Conservation (phyloP, 1,284 basidiomycete species). For the Ceratobasidium sp. region DNA sequence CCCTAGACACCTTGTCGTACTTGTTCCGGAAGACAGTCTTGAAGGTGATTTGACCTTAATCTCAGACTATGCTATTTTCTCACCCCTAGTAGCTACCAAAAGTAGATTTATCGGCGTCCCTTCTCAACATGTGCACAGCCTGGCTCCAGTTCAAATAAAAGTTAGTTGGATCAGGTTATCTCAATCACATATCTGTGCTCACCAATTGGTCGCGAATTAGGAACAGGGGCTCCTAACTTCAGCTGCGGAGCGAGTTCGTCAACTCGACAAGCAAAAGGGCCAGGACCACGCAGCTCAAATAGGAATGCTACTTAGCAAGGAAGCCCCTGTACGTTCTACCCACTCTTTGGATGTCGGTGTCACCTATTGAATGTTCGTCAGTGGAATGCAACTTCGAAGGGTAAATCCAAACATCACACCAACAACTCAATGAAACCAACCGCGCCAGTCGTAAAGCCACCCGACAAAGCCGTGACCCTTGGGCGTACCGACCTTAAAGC, state of each 20-base stretch:
- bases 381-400: not conserved
- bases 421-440: not conserved
- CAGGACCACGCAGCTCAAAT: slow-evolving; percentile 24
- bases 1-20: slow-evolving; percentile 50
- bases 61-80: slow-evolving; percentile 46
- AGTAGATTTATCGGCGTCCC: slow-evolving; percentile 55
- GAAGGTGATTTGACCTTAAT: slow-evolving; percentile 58
- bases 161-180: slow-evolving; percentile 56
- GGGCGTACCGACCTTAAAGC: not conserved
- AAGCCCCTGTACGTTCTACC: slow-evolving; percentile 25
- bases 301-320: slow-evolving; percentile 25
- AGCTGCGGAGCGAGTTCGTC: slow-evolving; percentile 16
- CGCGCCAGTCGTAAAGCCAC: not conserved
- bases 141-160: slow-evolving; percentile 67
- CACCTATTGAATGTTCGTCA: not conserved
- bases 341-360: not conserved
- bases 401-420: not conserved
- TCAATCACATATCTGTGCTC: not conserved
- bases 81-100: not conserved
- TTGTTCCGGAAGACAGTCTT: slow-evolving; percentile 68
- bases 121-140: slow-evolving; percentile 70
- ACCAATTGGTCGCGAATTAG: not conserved
- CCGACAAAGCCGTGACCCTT: not conserved
- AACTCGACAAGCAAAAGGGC: slow-evolving; percentile 29
- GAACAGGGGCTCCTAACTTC: slow-evolving; percentile 21